These are phyloP conservation scores for Globisporangium cederbergense DNA, from an alignment of 352 stramenopile species.

Conservation along the genomic window DNA sequence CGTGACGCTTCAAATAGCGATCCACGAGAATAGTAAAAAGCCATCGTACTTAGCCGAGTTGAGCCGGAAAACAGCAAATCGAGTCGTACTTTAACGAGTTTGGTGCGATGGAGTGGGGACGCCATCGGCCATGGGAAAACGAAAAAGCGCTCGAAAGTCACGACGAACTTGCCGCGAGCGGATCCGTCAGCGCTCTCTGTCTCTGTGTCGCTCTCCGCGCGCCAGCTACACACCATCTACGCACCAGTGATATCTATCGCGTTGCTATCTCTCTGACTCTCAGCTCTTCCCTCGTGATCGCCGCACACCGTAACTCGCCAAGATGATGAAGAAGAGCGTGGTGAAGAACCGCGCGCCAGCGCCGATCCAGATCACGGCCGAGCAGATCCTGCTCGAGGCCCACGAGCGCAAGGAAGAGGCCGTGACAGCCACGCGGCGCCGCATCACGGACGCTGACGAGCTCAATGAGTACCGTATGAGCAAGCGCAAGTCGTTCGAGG, in stretches of 20 bases:
- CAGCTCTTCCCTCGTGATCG: not conserved
- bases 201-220: not conserved
- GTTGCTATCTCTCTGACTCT: not conserved
- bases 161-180: not conserved
- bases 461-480: slow-evolving; percentile 91
- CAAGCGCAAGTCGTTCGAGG: slow-evolving; percentile 92
- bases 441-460: slow-evolving; percentile 90
- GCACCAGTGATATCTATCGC: not conserved
- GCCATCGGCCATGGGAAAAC: not conserved
- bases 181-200: not conserved
- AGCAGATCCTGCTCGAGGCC: slow-evolving; percentile 97
- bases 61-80: too few relatives aligned
- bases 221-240: not conserved
- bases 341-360: slow-evolving; percentile 99
- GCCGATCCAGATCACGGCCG: slow-evolving; percentile 98
- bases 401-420: slow-evolving; percentile 85
- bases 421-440: slow-evolving; percentile 67
- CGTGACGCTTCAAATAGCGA: too few relatives aligned
- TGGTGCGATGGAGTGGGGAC: too few relatives aligned
- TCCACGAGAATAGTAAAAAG: too few relatives aligned
- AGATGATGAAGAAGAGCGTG: slow-evolving; percentile 80
- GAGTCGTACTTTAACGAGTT: too few relatives aligned
- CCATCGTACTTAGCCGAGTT: too few relatives aligned
- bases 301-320: not conserved
- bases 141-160: not conserved